phyloP scores from a whole-genome alignment of 2,329 filamentous ascomycete species.

The Phialocephala subalpina region DNA sequence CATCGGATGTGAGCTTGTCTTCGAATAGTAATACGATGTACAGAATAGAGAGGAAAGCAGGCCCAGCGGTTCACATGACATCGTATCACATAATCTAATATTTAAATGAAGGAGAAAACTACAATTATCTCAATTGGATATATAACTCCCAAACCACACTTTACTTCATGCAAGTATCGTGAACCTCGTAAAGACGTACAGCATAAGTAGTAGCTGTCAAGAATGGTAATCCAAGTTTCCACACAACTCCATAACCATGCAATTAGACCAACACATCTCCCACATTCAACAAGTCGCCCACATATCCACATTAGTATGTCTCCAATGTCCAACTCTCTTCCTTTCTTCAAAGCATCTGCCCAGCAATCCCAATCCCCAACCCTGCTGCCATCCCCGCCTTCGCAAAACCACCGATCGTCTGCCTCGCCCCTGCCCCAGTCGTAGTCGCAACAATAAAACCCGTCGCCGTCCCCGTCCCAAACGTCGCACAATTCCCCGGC shows the following conservation, averaged over 20 bases:
- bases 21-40: neutral
- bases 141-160: neutral
- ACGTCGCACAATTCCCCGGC: slow-evolving; percentile 40
- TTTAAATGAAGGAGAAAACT: neutral
- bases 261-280: neutral
- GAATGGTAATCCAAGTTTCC: slow-evolving; percentile 1
- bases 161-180: slow-evolving; percentile 1
- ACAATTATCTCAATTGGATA: neutral
- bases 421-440: slow-evolving; percentile 34
- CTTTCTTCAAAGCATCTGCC: slow-evolving; percentile 33
- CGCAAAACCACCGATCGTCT: slow-evolving; percentile 36
- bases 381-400: slow-evolving; percentile 36
- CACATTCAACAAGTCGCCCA: no score
- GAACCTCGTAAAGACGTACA: slow-evolving; percentile 10
- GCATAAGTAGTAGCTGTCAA: neutral
- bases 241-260: slow-evolving; percentile 24
- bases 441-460: slow-evolving; percentile 30
- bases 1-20: neutral
- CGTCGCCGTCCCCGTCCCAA: slow-evolving; percentile 31
- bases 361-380: slow-evolving; percentile 36
- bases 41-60: neutral
- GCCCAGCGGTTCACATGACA: neutral
- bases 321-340: neutral
- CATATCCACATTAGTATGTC: neutral
- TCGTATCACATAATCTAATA: neutral